Conservation (phyloP, 805 yeast species). For the Tetrapisispora arboricola region DNA sequence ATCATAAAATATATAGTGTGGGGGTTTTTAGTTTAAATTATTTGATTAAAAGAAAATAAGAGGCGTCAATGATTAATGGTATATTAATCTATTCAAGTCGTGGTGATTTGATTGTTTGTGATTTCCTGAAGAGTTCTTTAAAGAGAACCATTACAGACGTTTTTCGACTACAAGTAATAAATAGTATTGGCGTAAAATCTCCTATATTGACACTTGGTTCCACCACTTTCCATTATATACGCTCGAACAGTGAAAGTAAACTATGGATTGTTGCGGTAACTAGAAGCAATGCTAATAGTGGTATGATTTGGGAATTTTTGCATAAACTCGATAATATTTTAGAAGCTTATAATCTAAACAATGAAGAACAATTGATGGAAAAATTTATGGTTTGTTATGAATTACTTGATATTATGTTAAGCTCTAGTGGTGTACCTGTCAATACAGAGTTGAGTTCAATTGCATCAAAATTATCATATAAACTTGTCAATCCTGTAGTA, state of each 20-base stretch:
- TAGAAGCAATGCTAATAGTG: slow-evolving; percentile 78
- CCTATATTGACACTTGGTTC: slow-evolving; percentile 83
- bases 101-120: slow-evolving; percentile 77
- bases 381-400: slow-evolving; percentile 67
- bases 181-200: slow-evolving; percentile 43
- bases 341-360: slow-evolving; percentile 29
- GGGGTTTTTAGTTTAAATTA: too few species aligned
- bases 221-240: slow-evolving; percentile 77
- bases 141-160: slow-evolving; percentile 75
- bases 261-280: slow-evolving; percentile 86
- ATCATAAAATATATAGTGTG: too few species aligned
- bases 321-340: slow-evolving; percentile 50
- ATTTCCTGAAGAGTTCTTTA: slow-evolving; percentile 63
- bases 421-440: slow-evolving; percentile 20
- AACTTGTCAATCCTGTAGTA: slow-evolving; percentile 10
- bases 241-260: slow-evolving; percentile 36
- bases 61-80: slow-evolving; percentile 59
- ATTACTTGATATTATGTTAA: slow-evolving; percentile 57
- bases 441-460: slow-evolving; percentile 22
- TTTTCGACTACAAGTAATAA: slow-evolving; percentile 84
- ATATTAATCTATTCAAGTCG: slow-evolving; percentile 65
- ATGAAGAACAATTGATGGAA: slow-evolving; percentile 45
- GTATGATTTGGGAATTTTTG: slow-evolving; percentile 68
- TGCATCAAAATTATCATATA: slow-evolving; percentile 15
- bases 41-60: neutral